phyloP scores from a whole-genome alignment of 1,284 basidiomycete species.

The Anthracocystis setariae region DNA sequence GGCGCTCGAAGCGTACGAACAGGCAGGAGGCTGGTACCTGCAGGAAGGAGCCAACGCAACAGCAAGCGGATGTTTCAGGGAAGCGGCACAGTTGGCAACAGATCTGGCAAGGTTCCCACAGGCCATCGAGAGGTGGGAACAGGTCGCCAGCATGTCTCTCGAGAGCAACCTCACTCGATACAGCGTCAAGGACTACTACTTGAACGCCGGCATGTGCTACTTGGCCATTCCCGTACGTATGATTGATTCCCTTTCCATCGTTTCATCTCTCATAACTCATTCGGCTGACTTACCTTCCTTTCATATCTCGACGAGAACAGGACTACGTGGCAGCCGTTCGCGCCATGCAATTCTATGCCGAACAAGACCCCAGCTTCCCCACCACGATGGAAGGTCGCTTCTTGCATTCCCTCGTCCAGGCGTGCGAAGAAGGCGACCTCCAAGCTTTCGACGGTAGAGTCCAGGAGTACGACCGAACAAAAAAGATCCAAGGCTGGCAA shows the following conservation, averaged over 20 bases:
- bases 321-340: constrained; percentile 63
- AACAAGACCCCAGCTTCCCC: constrained; percentile 64
- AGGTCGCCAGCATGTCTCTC: constrained; percentile 87
- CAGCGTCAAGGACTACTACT: constrained; percentile 97
- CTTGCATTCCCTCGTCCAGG: constrained; percentile 62
- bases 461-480: constrained; percentile 64
- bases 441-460: constrained; percentile 59
- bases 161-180: constrained; percentile 91
- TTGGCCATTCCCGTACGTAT: constrained; percentile 83
- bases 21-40: constrained; percentile 96
- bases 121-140: constrained; percentile 88
- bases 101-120: constrained; percentile 84
- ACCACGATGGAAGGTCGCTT: constrained; percentile 65
- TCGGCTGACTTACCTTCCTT: background rate
- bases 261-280: background rate
- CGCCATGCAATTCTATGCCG: constrained; percentile 66
- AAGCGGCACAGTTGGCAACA: constrained; percentile 93
- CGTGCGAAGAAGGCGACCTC: constrained; percentile 62
- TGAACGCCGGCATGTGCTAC: constrained; percentile 86
- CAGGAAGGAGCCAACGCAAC: constrained; percentile 96
- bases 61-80: constrained; percentile 93
- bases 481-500: constrained; percentile 63
- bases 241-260: constrained; percentile 19
- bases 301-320: constrained; percentile 6
- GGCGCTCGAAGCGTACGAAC: constrained; percentile 89